phyloP scores from a whole-genome alignment of 306 rosid species.

The Prunus davidiana region DNA sequence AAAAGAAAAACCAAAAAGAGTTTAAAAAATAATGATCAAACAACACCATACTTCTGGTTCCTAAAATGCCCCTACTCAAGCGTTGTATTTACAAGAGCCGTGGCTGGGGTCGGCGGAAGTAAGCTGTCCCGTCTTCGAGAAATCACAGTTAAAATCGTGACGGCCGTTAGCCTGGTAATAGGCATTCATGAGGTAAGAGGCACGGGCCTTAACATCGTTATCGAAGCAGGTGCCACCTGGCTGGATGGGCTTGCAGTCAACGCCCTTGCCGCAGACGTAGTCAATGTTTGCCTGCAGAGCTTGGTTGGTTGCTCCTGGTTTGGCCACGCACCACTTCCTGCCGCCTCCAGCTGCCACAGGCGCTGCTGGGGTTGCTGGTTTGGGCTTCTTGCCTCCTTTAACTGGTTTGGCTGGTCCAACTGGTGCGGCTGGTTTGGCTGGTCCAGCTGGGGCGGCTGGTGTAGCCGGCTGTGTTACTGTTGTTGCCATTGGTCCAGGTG shows the following conservation, averaged over 20 bases:
- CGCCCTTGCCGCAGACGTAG: conserved; percentile 56
- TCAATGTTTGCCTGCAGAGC: conserved; percentile 62
- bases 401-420: not conserved
- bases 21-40: not conserved
- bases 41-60: not conserved
- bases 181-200: conserved; percentile 75
- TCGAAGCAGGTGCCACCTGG: conserved; percentile 61
- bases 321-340: conserved; percentile 67
- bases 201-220: conserved; percentile 38
- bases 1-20: not conserved
- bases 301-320: conserved; percentile 32
- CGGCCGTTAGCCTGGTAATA: conserved; percentile 60
- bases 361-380: not conserved
- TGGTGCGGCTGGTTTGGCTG: not conserved
- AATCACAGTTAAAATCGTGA: conserved; percentile 61
- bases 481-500: not conserved
- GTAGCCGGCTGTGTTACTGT: not conserved
- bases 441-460: not conserved
- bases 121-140: conserved; percentile 42
- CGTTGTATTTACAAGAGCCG: conserved; percentile 3
- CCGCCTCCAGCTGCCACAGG: conserved; percentile 15
- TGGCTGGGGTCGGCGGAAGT: conserved; percentile 55
- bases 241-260: conserved; percentile 65
- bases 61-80: not conserved
- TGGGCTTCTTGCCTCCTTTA: not conserved